Conservation (phyloP, 148 eudicot species). For the Cornus suecica region DNA sequence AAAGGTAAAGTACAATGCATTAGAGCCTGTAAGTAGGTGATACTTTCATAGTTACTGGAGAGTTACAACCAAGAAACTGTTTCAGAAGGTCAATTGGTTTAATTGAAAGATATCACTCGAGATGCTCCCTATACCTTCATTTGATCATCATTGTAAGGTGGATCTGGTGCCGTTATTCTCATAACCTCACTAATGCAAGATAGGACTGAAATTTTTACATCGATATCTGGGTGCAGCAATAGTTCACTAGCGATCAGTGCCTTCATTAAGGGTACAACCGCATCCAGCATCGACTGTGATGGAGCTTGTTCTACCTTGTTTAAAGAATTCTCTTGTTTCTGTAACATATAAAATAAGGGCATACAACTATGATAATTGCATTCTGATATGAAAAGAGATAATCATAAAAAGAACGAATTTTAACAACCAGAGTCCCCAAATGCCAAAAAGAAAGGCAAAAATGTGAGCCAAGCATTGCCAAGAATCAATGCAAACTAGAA, state of each 20-base stretch:
- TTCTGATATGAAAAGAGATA: not conserved
- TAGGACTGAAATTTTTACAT: constrained; percentile 48
- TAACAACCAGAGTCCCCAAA: too few relatives aligned
- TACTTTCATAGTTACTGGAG: not conserved
- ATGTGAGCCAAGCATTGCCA: too few relatives aligned
- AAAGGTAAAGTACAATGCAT: not conserved
- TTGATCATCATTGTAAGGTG: constrained; percentile 53
- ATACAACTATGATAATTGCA: not conserved
- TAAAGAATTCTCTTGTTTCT: not conserved
- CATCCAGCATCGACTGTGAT: constrained; percentile 33
- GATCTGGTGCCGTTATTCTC: constrained; percentile 72
- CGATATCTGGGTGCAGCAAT: constrained; percentile 39
- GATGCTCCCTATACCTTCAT: constrained; percentile 55
- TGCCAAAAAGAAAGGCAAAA: too few relatives aligned
- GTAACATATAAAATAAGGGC: not conserved
- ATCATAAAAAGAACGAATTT: too few relatives aligned
- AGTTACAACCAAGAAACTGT: not conserved
- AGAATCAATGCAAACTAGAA: too few relatives aligned
- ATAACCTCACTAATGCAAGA: constrained; percentile 56
- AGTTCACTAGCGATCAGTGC: constrained; percentile 54
- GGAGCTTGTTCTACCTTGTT: constrained; percentile 56
- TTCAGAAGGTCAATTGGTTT: not conserved
- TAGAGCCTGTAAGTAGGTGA: constrained; percentile 9
- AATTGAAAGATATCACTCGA: not conserved
- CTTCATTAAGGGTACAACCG: constrained; percentile 55